Evolutionary conservation across 345 rosid genomes (phyloP).

Genomic region (Euclidium syriacum): DNA sequence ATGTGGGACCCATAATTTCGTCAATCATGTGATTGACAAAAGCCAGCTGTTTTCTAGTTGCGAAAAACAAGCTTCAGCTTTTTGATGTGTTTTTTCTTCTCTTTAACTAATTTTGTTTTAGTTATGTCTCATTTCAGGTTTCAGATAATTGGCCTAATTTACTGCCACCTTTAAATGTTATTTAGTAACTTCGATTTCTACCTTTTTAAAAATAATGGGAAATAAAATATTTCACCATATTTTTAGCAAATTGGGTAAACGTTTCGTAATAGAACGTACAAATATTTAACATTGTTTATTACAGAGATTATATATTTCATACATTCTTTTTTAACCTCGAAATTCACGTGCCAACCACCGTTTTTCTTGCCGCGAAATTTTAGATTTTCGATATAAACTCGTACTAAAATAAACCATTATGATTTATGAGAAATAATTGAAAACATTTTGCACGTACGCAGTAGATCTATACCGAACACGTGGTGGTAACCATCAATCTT

Average conservation of each 20-base stretch:
- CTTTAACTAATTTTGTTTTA: neutral
- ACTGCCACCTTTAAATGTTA: neutral
- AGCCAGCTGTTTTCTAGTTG: conserved; percentile 10
- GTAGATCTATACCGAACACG: neutral
- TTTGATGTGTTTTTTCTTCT: neutral
- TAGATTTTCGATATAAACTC: neutral
- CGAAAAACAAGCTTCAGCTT: conserved; percentile 16
- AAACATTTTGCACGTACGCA: neutral
- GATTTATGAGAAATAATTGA: conserved; percentile 1
- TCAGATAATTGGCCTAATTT: neutral
- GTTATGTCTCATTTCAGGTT: conserved; percentile 8
- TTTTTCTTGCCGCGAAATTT: too few relatives aligned
- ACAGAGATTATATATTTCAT: too few relatives aligned
- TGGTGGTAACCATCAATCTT: conserved; percentile 1
- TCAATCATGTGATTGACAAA: conserved; percentile 16
- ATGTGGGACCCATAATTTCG: conserved; percentile 7
- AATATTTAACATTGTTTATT: too few relatives aligned
- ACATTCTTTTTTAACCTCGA: too few relatives aligned
- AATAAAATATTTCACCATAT: too few relatives aligned
- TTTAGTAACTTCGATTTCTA: neutral
- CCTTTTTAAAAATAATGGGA: neutral
- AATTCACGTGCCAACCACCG: too few relatives aligned
- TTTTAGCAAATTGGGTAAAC: too few relatives aligned
- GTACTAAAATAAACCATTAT: neutral
- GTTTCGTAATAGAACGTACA: too few relatives aligned